Base-by-base conservation (phyloP, 306 rosid species). In the Vicia sativa region DNA sequence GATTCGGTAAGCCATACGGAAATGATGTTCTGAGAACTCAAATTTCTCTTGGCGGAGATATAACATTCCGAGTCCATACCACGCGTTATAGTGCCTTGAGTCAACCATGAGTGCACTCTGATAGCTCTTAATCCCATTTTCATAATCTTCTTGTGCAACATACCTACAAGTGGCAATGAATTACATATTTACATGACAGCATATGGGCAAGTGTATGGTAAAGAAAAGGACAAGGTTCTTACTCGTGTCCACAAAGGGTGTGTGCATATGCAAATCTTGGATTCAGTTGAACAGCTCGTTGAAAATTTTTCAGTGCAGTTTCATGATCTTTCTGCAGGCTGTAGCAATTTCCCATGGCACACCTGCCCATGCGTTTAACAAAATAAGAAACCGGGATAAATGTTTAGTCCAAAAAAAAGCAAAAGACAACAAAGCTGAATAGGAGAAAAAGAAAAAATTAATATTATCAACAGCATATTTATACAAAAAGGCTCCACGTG, bases 171-270 rank as follows among this genome's bases (percentile, higher is more conserved):
- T 49, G 74, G 61, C 34, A 73, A 79, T 65, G 69, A 52, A 70
- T 74, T 72, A 68, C 19, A 63, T 35, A 52, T 68, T 74, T 72
- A 68, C 19, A 63, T 35, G 55, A 68, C 35, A 38, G 57, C 15
- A 53, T 70, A 67, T 25, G 58, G 9, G 14, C 35, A 10, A n/a
- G 62, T 61, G 56, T 55, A 19, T 62, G 50, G 23, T n/a, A 38
- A 43, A 57, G 53, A 34, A 52, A 60, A 56, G 65, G 56, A 16
- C 67, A 38, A 70, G 62, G 57, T 46, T 45, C 95, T 39, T 88
- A 95, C 99, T 95, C 99, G 5, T 95, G 99, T 50, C 97, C 99
- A 48, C 96, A 95, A 35, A 95, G 97, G 71, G 99, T 95, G 82
- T 95, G 99, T 7, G 99, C 97, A 78, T 95, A 95, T 68, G 99